Evolutionary conservation across 345 rosid species (phyloP), one percentile per base, ranked within the genome.

Genomic region (Tarenaya hassleriana): DNA sequence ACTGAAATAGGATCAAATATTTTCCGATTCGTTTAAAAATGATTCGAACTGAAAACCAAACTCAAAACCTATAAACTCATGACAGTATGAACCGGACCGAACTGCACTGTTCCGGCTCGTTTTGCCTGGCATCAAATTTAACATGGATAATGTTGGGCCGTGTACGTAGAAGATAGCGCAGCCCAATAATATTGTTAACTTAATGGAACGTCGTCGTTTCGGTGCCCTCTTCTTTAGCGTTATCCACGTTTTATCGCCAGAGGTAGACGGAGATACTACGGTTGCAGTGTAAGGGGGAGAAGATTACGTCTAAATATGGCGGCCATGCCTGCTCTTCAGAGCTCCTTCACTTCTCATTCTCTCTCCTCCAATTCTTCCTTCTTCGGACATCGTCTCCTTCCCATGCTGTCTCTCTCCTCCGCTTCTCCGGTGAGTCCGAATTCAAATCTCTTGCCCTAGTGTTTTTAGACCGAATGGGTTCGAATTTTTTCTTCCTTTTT

Each of bases 311-410:
- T 24, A 15, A 16, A 58, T 58, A 79, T 83, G 82, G 78, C 84
- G 60, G 84, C 90, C 34, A 72, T 75, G 84, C 75, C 83, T 77
- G 77, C 82, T 27, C 84, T 84, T 61, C 97, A 90, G 56, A 75
- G 79, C 74, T 73, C 97, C 21, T 72, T 89, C 63, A 50, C 74
- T 4, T 69, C 86, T 17, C 86, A 86, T 16, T 86, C 88, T 13
- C 7, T 78, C 11, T 62, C 82, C 15, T 66, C 94, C 0, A 74
- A 38, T 61, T 78, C 94, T 39, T 78, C 92, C 16, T 82, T 84
- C 73, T 56, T 78, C 16, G 94, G 94, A 34, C 91, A 80, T 53
- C 81, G 88, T 59, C 76, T 86, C 43, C 37, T 73, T 35, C 69
- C 64, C 20, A 68, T 71, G 39, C 63, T 67, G 57, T 37, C 54